Conservation (phyloP, 805 yeast species). For the Maudiozyma saulgeensis region DNA sequence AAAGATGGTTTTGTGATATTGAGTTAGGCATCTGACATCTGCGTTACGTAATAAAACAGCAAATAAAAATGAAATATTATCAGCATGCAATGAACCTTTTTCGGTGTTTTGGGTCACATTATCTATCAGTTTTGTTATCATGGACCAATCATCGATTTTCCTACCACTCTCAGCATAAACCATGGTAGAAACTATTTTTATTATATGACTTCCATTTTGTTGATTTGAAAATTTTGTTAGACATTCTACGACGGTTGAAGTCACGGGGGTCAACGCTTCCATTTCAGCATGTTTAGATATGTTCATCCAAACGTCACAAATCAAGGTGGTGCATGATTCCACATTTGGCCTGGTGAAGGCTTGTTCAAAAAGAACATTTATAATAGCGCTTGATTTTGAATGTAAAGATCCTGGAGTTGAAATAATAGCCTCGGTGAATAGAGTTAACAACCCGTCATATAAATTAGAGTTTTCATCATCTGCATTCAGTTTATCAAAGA, state of each 20-base stretch:
- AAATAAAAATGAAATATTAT: slow-evolving; percentile 36
- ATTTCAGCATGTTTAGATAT: slow-evolving; percentile 43
- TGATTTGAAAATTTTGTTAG: slow-evolving; percentile 11
- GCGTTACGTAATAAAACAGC: slow-evolving; percentile 48
- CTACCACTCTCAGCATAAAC: slow-evolving; percentile 64
- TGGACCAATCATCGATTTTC: slow-evolving; percentile 47
- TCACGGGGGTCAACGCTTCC: slow-evolving; percentile 40
- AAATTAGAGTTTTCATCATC: slow-evolving; percentile 32
- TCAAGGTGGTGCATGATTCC: slow-evolving; percentile 30
- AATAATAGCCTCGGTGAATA: slow-evolving; percentile 66
- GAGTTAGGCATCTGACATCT: slow-evolving; percentile 39
- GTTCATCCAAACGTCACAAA: slow-evolving; percentile 49
- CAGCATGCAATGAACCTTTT: slow-evolving; percentile 9
- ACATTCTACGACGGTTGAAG: slow-evolving; percentile 26
- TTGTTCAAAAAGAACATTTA: slow-evolving; percentile 36
- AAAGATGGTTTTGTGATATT: slow-evolving; percentile 37
- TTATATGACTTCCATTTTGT: slow-evolving; percentile 23
- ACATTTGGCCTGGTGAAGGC: slow-evolving; percentile 5
- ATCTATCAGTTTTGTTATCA: slow-evolving; percentile 8
- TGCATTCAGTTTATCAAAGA: slow-evolving; percentile 29
- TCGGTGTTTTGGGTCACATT: slow-evolving; percentile 6
- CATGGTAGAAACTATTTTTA: slow-evolving; percentile 39
- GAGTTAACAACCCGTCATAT: slow-evolving; percentile 49
- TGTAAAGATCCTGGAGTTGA: slow-evolving; percentile 67
- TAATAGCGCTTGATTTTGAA: slow-evolving; percentile 51